A percentile compares a stretch with the other conserved stretches of the same genome.
Evolutionary conservation across 2,329 filamentous ascomycete genomes (phyloP).

Genomic region (Ambrosiella beaveri): DNA sequence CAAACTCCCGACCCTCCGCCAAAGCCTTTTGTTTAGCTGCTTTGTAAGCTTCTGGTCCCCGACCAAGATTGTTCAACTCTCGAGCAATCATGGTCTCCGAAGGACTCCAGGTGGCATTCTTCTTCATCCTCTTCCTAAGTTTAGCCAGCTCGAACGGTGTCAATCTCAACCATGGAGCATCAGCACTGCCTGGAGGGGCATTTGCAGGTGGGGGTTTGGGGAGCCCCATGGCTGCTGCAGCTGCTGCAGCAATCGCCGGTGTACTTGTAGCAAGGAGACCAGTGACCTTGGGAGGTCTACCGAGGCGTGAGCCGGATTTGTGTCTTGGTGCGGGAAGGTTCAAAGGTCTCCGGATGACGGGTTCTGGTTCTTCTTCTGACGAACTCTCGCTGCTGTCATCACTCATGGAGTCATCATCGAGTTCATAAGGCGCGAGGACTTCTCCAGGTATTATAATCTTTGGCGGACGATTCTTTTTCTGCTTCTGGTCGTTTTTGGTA

Average conservation of each 20-base stretch:
- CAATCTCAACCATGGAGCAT: slow-evolving; percentile 49
- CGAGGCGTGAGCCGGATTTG: slow-evolving; percentile 9
- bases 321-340: slow-evolving; percentile 1
- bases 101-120: slow-evolving; percentile 72
- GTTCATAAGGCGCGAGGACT: slow-evolving; percentile 46
- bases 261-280: slow-evolving; percentile 14
- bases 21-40: slow-evolving; percentile 48
- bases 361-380: slow-evolving; percentile 29
- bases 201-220: slow-evolving; percentile 43
- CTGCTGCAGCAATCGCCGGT: slow-evolving; percentile 23
- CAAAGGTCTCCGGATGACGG: slow-evolving; percentile 21
- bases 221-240: slow-evolving; percentile 24
- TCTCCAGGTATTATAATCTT: slow-evolving; percentile 49
- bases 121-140: slow-evolving; percentile 75
- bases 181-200: slow-evolving; percentile 37
- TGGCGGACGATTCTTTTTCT: slow-evolving; percentile 26
- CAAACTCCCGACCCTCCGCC: slow-evolving; percentile 45
- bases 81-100: slow-evolving; percentile 74
- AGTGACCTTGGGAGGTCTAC: slow-evolving; percentile 16
- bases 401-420: slow-evolving; percentile 42
- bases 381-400: slow-evolving; percentile 28
- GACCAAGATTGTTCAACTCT: slow-evolving; percentile 54
- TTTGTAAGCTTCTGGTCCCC: slow-evolving; percentile 45
- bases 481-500: slow-evolving; percentile 1
- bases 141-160: slow-evolving; percentile 48